phyloP scores from a whole-genome alignment of 2,329 filamentous ascomycete species.

The Cercospora zeina region DNA sequence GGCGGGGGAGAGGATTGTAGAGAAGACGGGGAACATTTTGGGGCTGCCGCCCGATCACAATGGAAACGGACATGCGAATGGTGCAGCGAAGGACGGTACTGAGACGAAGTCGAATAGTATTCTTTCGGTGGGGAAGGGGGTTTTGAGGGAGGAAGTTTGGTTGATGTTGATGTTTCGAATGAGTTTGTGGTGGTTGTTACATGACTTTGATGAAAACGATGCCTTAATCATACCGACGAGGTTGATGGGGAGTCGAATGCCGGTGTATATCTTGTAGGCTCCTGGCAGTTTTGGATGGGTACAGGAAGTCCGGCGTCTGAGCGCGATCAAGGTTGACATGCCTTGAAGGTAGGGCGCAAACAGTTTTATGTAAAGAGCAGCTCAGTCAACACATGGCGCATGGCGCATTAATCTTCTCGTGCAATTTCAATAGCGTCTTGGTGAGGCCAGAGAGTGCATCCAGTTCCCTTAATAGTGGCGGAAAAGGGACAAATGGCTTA shows the following conservation, averaged over 20 bases:
- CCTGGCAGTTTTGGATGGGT: background rate
- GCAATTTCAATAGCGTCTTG: too few species aligned
- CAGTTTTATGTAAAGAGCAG: too few species aligned
- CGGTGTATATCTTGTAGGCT: conserved; percentile 19
- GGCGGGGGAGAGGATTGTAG: conserved; percentile 9
- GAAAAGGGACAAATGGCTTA: background rate
- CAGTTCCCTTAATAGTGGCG: background rate
- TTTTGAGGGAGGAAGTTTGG: conserved; percentile 16
- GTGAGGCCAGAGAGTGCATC: too few species aligned
- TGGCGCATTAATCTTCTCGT: too few species aligned
- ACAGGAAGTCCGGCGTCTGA: background rate
- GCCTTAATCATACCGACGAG: conserved; percentile 15
- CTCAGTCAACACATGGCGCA: too few species aligned
- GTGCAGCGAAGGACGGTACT: background rate
- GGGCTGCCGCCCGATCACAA: background rate
- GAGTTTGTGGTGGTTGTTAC: conserved; percentile 23
- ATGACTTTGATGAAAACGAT: conserved; percentile 22
- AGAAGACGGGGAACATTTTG: conserved; percentile 5
- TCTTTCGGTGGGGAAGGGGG: background rate
- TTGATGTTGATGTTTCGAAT: conserved; percentile 19
- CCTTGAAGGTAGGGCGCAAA: too few species aligned
- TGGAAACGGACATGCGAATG: background rate
- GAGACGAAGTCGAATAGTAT: conserved; percentile 5
- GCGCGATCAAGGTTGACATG: background rate
- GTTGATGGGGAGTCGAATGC: conserved; percentile 22